A percentile compares a stretch with the other conserved stretches of the same genome.
Conservation (phyloP, 192 early-diverging fungal species). For the Gamsiella multidivaricata region DNA sequence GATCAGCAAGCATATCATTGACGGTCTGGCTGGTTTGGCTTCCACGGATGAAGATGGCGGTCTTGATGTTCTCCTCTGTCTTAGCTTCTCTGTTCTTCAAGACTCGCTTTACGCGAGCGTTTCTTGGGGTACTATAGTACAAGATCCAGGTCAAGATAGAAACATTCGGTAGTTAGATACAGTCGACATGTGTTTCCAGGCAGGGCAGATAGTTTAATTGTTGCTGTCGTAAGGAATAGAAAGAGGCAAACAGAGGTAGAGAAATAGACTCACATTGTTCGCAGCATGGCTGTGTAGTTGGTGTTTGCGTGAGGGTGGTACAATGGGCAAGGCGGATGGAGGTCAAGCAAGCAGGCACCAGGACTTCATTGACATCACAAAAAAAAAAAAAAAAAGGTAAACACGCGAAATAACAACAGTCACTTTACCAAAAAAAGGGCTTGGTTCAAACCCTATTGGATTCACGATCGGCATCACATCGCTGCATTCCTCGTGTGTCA, state of each 20-base stretch:
- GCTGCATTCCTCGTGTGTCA: too few relatives aligned
- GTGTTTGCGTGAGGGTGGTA: not conserved
- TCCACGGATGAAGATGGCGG: conserved; percentile 89
- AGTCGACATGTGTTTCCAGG: too few relatives aligned
- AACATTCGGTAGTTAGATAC: too few relatives aligned
- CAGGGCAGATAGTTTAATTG: too few relatives aligned
- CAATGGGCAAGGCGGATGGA: not conserved
- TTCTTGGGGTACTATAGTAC: conserved; percentile 80
- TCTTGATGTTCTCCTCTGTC: conserved; percentile 91
- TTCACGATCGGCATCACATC: too few relatives aligned
- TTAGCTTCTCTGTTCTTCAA: conserved; percentile 90
- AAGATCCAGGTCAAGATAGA: not conserved
- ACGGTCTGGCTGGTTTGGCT: conserved; percentile 88
- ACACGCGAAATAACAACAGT: conserved; percentile 5
- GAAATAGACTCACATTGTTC: conserved; percentile 47
- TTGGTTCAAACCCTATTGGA: too few relatives aligned
- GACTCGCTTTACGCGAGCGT: conserved; percentile 87
- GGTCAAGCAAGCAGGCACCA: not conserved
- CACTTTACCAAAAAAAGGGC: too few relatives aligned
- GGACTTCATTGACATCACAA: not conserved
- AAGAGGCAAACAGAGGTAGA: too few relatives aligned
- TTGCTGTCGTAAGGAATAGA: too few relatives aligned
- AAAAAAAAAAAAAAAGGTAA: conserved; percentile 12
- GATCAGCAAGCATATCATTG: conserved; percentile 86
- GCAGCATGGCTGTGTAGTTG: conserved; percentile 24